Base-by-base conservation (phyloP, 768 basidiomycete species). In the Fomitopsis serialis region DNA sequence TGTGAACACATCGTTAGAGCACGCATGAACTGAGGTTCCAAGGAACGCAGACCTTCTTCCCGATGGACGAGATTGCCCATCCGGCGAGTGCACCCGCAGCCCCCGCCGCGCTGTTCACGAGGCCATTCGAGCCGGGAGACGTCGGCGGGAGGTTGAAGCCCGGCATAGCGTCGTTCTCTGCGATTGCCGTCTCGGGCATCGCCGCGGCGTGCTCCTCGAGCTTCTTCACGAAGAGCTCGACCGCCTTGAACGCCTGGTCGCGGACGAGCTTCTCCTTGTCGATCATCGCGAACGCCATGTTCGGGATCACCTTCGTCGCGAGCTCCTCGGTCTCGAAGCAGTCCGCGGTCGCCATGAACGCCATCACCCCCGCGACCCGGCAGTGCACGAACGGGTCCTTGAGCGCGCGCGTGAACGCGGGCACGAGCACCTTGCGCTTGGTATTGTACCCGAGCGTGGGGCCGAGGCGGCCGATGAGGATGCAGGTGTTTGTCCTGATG, bases 201-300 rank as follows among this genome's bases (percentile, higher is more conserved):
- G 80, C 77, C 0, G 78, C 78, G 2, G 87, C 90, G 60, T 97
- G 79, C 8, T 73, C 78, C 63, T 97, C 92, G 25, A 98, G 70
- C 57, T 79, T 83, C 67, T 89, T 90, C 57, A 96, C 74, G 63
- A 97, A 94, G 45, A 96, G 72, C 42, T 92, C 90, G 51, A 96
- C 76, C 6, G 93, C 88, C 68, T 90, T 96, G 77, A 96, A 98
- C 2, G 92, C 96, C 63, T 98, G 96, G 69, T 98, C 95, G 19
- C 97, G 82, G 0, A 98, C 96, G 7, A 92, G 68, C 95, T 95
- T 98, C 67, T 99, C 96, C 65, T 87, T 87, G 66, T 98, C 96
- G 17, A 98, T 77, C 64, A 93, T 70, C 0, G 89, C 78, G 46
- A 82, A 84, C 2, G 87, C 76, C 68, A 98, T 81, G 58, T 81